Percentiles rank a stretch among this genome's conserved stretches.
These are phyloP conservation scores for Metschnikowia henanensis DNA, from an alignment of 805 yeast species.

Conservation along the genomic window DNA sequence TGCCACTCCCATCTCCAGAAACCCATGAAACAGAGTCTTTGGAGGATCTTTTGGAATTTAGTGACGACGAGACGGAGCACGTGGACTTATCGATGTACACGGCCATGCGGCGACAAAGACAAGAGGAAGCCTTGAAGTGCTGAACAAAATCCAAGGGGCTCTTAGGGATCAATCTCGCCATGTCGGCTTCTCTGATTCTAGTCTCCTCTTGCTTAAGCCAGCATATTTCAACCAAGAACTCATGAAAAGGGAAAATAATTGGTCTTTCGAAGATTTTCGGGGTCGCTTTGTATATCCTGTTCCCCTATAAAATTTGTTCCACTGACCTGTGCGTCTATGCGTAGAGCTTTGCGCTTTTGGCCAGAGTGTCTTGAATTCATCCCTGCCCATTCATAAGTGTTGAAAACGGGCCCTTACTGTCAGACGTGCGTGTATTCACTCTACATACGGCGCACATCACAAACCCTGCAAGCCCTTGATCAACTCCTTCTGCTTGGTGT, in stretches of 20 bases:
- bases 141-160: background rate
- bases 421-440: background rate
- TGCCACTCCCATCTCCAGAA: too few species aligned
- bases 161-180: background rate
- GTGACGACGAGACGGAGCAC: constrained; percentile 20
- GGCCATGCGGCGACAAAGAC: constrained; percentile 6
- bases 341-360: too few species aligned
- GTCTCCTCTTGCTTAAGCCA: too few species aligned
- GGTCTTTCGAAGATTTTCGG: too few species aligned
- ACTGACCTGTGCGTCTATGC: too few species aligned
- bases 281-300: too few species aligned
- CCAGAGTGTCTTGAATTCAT: background rate
- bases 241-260: too few species aligned
- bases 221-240: too few species aligned
- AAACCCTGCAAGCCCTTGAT: constrained; percentile 40
- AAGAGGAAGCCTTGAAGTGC: background rate
- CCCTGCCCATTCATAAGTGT: background rate
- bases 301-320: too few species aligned
- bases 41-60: constrained; percentile 5
- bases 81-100: constrained; percentile 31
- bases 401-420: background rate
- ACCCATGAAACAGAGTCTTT: constrained; percentile 1
- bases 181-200: too few species aligned
- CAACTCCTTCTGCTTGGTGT: constrained; percentile 34
- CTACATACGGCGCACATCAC: constrained; percentile 10